Conservation (phyloP, 129 eudicot genomes). For the Oenanthe sinensis region DNA sequence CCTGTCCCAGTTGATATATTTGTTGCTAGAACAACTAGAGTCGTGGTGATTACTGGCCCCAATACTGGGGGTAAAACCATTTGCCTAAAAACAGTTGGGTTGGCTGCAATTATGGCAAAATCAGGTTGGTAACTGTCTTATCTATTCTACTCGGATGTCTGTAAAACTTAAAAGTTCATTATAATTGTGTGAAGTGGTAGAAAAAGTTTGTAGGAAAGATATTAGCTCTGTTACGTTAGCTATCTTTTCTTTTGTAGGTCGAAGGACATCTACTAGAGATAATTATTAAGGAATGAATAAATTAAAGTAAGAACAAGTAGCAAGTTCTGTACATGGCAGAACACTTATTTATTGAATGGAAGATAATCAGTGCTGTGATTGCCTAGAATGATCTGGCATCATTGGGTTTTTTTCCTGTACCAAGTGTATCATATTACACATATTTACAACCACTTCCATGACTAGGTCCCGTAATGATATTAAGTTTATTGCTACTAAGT, state of each 20-base stretch:
- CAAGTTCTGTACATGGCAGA: neutral
- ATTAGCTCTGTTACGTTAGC: neutral
- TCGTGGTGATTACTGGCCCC: conserved; percentile 88
- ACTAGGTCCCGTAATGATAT: neutral
- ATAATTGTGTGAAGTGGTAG: neutral
- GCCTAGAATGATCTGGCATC: neutral
- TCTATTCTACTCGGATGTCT: conserved; percentile 3
- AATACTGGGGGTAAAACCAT: conserved; percentile 99
- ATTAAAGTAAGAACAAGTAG: neutral
- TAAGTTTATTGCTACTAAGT: neutral
- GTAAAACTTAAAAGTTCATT: neutral
- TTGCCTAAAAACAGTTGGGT: conserved; percentile 81
- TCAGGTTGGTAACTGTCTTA: conserved; percentile 40
- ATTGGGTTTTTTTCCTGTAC: neutral
- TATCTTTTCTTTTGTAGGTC: neutral
- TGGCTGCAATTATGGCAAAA: conserved; percentile 97
- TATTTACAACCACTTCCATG: too few species aligned
- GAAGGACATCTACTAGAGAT: neutral
- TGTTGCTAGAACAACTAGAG: conserved; percentile 57
- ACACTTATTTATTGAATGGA: neutral
- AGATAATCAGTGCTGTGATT: neutral
- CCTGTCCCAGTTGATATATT: conserved; percentile 77
- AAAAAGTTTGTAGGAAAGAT: neutral
- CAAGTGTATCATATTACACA: neutral
- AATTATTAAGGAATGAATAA: neutral